phyloP scores from a whole-genome alignment of 306 rosid species.

The Cucumis hystrix region DNA sequence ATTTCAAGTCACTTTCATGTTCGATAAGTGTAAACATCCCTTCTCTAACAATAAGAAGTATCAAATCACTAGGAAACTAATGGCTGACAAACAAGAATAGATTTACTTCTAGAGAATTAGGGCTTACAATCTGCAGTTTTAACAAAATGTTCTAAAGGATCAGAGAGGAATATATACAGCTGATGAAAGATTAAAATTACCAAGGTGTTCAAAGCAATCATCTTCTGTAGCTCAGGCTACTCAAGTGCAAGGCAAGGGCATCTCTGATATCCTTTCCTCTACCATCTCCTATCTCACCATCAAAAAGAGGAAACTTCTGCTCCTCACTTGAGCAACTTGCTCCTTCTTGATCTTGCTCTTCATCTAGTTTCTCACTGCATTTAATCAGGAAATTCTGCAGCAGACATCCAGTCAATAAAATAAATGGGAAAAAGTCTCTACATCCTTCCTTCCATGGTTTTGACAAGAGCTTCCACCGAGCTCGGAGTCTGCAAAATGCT shows the following conservation, averaged over 20 bases:
- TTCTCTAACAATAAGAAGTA: not conserved
- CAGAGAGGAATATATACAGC: not conserved
- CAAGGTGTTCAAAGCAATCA: constrained; percentile 10
- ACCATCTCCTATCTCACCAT: constrained; percentile 38
- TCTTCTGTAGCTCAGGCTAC: constrained; percentile 39
- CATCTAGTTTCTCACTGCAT: constrained; percentile 24
- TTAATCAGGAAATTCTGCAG: constrained; percentile 71
- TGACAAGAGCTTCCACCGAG: constrained; percentile 51
- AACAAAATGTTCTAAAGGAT: not conserved
- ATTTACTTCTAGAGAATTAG: not conserved
- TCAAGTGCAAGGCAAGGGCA: constrained; percentile 56
- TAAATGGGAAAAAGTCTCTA: constrained; percentile 50
- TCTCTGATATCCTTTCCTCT: constrained; percentile 51
- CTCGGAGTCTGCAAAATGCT: constrained; percentile 39
- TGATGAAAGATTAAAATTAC: not conserved
- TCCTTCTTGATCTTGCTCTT: constrained; percentile 12
- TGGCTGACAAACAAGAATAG: not conserved
- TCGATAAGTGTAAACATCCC: not conserved
- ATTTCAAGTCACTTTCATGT: not conserved
- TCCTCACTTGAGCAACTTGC: constrained; percentile 17
- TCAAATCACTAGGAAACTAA: not conserved
- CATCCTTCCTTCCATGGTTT: constrained; percentile 63
- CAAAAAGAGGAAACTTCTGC: constrained; percentile 19
- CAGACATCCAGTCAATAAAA: constrained; percentile 53
- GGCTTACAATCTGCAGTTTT: not conserved